These are phyloP conservation scores for Cladorrhinum sp. DNA, from an alignment of 2,329 filamentous ascomycete genomes.

Conservation along the genomic window DNA sequence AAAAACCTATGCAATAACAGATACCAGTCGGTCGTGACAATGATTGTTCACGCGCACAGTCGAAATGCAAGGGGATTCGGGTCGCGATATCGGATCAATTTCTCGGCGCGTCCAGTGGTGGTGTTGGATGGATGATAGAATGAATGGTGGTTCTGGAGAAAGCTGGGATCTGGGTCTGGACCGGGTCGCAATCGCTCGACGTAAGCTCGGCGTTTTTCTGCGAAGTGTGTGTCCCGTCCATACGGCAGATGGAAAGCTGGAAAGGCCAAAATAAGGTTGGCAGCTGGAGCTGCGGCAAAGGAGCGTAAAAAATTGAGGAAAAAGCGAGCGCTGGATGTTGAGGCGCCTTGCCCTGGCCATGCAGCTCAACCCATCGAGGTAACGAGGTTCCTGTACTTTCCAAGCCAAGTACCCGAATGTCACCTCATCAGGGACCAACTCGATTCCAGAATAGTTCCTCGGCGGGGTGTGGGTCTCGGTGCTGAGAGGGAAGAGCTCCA, in stretches of 20 bases:
- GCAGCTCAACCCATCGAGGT: constrained; percentile 13
- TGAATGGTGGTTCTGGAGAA: not conserved
- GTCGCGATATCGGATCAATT: constrained; percentile 4
- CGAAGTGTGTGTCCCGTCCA: not conserved
- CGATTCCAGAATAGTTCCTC: constrained; percentile 26
- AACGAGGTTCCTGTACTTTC: constrained; percentile 20
- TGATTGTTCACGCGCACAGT: not conserved
- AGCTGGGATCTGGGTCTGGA: not conserved
- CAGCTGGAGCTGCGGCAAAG: constrained; percentile 2
- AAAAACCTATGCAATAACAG: not conserved
- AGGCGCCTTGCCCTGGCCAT: constrained; percentile 14
- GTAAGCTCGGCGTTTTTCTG: constrained; percentile 1
- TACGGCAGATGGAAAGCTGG: not conserved
- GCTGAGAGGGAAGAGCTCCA: not conserved
- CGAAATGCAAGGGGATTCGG: not conserved
- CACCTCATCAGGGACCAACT: constrained; percentile 19
- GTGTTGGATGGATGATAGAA: not conserved
- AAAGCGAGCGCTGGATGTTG: constrained; percentile 15
- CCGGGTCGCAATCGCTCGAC: not conserved
- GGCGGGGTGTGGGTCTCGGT: constrained; percentile 14
- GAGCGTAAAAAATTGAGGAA: constrained; percentile 4
- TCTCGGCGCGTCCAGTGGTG: not conserved
- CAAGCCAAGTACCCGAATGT: constrained; percentile 21
- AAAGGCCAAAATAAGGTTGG: not conserved
- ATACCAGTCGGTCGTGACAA: not conserved